Evolutionary conservation across 495 filamentous ascomycete species (phyloP).

Genomic region (Hypomontagnella submonticulosa): DNA sequence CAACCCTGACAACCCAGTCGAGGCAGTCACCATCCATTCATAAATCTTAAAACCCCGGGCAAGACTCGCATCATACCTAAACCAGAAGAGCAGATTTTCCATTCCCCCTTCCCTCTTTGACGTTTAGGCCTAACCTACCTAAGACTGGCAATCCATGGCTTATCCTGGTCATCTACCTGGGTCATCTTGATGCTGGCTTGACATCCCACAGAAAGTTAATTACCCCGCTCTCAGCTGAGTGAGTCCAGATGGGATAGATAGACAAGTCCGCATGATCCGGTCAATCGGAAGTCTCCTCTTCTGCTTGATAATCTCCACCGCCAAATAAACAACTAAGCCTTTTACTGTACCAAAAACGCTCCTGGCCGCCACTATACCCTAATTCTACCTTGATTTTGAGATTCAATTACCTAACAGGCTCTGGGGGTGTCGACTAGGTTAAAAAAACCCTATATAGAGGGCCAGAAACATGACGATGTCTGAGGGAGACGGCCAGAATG

Average conservation of each 20-base stretch:
- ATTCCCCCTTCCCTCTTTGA: constrained; percentile 22
- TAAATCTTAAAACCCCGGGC: constrained; percentile 29
- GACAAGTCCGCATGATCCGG: constrained; percentile 28
- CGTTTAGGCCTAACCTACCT: constrained; percentile 1
- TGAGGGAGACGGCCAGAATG: constrained; percentile 39
- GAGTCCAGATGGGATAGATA: constrained; percentile 9
- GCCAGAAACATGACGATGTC: constrained; percentile 37
- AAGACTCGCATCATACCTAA: constrained; percentile 29
- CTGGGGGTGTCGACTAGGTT: constrained; percentile 1
- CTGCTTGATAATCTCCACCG: constrained; percentile 38
- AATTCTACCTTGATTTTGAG: constrained; percentile 20
- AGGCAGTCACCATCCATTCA: neutral
- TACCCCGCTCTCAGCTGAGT: constrained; percentile 43
- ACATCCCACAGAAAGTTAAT: neutral
- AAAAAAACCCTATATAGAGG: neutral
- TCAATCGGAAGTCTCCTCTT: constrained; percentile 37
- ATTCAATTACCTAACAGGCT: constrained; percentile 43
- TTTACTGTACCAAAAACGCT: constrained; percentile 17
- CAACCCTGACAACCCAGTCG: neutral
- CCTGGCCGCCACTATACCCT: constrained; percentile 22
- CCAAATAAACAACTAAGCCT: constrained; percentile 20
- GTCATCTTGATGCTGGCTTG: neutral
- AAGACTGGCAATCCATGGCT: neutral
- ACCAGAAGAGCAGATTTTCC: constrained; percentile 20
- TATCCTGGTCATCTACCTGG: no score